Evolutionary conservation across 306 rosid genomes (phyloP).

Genomic region (Vachellia pachyceras): DNA sequence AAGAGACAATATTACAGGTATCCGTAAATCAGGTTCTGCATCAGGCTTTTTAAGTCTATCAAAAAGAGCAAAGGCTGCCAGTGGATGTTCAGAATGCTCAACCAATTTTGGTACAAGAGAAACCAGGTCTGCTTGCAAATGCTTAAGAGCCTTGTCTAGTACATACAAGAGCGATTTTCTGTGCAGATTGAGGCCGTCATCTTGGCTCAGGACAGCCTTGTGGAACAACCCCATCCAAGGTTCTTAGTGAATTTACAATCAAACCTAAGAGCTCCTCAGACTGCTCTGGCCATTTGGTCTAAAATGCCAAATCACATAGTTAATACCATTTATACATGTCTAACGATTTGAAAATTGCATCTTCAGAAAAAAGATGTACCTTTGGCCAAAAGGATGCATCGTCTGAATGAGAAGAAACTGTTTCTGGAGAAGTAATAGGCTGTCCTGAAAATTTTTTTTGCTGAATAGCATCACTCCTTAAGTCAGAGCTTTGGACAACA

Average conservation of each 20-base stretch:
- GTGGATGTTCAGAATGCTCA: slow-evolving; percentile 94
- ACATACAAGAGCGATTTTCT: slow-evolving; percentile 92
- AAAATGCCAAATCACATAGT: slow-evolving; percentile 47
- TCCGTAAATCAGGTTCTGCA: slow-evolving; percentile 84
- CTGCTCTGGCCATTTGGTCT: slow-evolving; percentile 99
- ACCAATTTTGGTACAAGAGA: slow-evolving; percentile 93
- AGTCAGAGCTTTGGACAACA: slow-evolving; percentile 91
- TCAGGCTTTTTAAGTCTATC: slow-evolving; percentile 91
- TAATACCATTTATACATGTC: slow-evolving; percentile 20
- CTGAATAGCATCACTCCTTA: slow-evolving; percentile 51
- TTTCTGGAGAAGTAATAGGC: slow-evolving; percentile 82
- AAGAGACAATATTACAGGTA: slow-evolving; percentile 63
- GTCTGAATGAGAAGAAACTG: slow-evolving; percentile 73
- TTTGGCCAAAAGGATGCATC: slow-evolving; percentile 69
- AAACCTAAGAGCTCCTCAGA: slow-evolving; percentile 98
- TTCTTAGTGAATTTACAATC: slow-evolving; percentile 94
- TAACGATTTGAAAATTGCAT: slow-evolving; percentile 25
- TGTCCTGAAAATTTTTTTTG: slow-evolving; percentile 71
- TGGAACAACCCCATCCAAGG: slow-evolving; percentile 94
- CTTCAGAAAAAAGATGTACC: slow-evolving; percentile 58
- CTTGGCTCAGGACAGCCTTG: slow-evolving; percentile 98
- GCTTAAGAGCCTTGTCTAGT: slow-evolving; percentile 95
- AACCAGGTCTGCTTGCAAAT: slow-evolving; percentile 89
- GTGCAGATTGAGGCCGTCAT: slow-evolving; percentile 95
- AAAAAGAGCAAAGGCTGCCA: slow-evolving; percentile 90